Base-by-base conservation (phyloP, 2,329 filamentous ascomycete genomes). In the Leptographium wingfieldii region DNA sequence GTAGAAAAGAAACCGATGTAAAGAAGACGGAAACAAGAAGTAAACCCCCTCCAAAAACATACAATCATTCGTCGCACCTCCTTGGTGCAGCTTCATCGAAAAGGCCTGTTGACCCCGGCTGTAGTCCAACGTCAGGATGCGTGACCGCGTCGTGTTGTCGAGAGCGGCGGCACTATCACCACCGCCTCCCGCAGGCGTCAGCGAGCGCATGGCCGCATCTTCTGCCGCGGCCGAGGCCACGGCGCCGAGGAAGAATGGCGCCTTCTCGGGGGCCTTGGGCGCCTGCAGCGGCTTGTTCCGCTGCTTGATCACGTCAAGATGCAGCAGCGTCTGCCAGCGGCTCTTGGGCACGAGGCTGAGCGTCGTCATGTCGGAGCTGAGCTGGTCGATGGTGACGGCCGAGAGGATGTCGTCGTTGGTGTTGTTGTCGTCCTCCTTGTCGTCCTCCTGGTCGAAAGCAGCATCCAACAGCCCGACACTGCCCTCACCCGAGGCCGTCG, bases 271-370 rank as follows among this genome's bases (percentile, higher is more conserved):
- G 7, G 85, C 82, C 74, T 96, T 96, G 19, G 92, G 92, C 0
- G 92, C 83, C 71, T 96, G 91, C 65, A 85, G 92, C 0, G 95
- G 94, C 73, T 94, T 95, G 74, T 99, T 99, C 63, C 94, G 88
- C 72, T 91, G 84, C 74, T 92, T 88, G 70, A 99, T 96, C 31
- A 91, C 76, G 69, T 99, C 94, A 2, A 99, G 80, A 71, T 99
- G 90, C 33, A 99, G 78, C 16, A 99, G 78, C 1, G 91, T 96
- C 72, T 97, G 92, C 94, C 94, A 99, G 67, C 88, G 83, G 63
- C 88, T 90, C 71, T 88, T 91, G 12, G 94, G 95, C 5, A 97
- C 86, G 57, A 97, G 73, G 71, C 89, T 95, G 60, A 99, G 78
- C 0, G 92, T 96, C 69, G 92, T 86, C 74, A 99, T 86, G 61